Conservation (phyloP, 345 rosid species). For the Clausena lansium region DNA sequence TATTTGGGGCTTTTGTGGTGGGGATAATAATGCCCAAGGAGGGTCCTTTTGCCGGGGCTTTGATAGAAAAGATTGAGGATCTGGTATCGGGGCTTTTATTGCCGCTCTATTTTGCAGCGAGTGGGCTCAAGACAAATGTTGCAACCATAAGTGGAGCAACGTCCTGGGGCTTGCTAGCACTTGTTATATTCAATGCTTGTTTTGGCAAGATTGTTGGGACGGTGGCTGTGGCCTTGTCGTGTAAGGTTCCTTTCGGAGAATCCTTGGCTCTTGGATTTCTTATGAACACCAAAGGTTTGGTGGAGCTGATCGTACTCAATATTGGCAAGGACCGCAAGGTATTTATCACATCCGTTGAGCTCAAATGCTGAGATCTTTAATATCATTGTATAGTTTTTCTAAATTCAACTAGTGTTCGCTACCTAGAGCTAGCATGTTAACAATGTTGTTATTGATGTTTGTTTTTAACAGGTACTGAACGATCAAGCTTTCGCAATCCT, state of each 20-base stretch:
- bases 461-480: slow-evolving; percentile 47
- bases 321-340: slow-evolving; percentile 51
- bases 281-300: slow-evolving; percentile 53
- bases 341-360: neutral
- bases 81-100: slow-evolving; percentile 41
- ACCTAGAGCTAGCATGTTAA: neutral
- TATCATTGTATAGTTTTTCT: too few relatives aligned
- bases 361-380: too few relatives aligned
- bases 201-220: slow-evolving; percentile 46
- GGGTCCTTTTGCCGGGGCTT: slow-evolving; percentile 36
- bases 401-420: neutral
- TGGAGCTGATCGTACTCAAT: slow-evolving; percentile 51
- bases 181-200: slow-evolving; percentile 41
- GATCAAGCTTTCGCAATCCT: slow-evolving; percentile 60
- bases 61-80: slow-evolving; percentile 49
- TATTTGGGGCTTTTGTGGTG: slow-evolving; percentile 47
- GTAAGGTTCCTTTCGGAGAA: slow-evolving; percentile 33
- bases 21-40: slow-evolving; percentile 47
- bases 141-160: slow-evolving; percentile 38
- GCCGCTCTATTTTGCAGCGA: slow-evolving; percentile 42
- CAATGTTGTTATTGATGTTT: neutral
- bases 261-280: slow-evolving; percentile 38
- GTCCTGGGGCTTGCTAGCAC: slow-evolving; percentile 44
- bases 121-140: slow-evolving; percentile 46
- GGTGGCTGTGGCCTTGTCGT: slow-evolving; percentile 9